These are phyloP conservation scores for Xylaria telfairii DNA, from an alignment of 495 filamentous ascomycete genomes.

Conservation along the genomic window DNA sequence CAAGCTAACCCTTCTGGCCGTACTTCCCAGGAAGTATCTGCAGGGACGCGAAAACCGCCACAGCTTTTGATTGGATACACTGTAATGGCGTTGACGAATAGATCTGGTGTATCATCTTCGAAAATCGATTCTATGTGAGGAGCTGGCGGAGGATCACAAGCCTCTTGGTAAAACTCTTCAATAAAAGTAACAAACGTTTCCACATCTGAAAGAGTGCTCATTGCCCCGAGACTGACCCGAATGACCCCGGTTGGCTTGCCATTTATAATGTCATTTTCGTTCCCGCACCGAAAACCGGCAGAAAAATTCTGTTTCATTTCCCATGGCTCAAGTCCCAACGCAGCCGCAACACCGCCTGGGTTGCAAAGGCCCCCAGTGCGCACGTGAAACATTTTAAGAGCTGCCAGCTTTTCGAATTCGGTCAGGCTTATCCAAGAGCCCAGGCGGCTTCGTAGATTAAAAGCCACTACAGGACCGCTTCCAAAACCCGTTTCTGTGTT, in stretches of 20 bases:
- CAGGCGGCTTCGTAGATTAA: slow-evolving; percentile 73
- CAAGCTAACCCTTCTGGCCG: slow-evolving; percentile 79
- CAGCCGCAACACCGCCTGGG: slow-evolving; percentile 78
- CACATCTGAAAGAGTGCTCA: slow-evolving; percentile 82
- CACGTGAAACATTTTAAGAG: slow-evolving; percentile 78
- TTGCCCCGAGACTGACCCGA: slow-evolving; percentile 82
- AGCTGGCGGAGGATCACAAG: slow-evolving; percentile 29
- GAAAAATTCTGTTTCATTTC: slow-evolving; percentile 84
- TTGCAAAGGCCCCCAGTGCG: slow-evolving; percentile 90
- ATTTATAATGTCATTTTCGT: slow-evolving; percentile 78
- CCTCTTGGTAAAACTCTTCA: slow-evolving; percentile 76
- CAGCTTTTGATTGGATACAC: slow-evolving; percentile 92
- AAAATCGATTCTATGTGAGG: neutral
- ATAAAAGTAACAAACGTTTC: slow-evolving; percentile 72
- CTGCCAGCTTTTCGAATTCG: slow-evolving; percentile 84
- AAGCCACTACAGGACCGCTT: slow-evolving; percentile 77
- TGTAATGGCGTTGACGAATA: slow-evolving; percentile 64
- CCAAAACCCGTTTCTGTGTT: slow-evolving; percentile 45
- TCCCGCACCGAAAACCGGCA: slow-evolving; percentile 77
- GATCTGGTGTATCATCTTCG: slow-evolving; percentile 25
- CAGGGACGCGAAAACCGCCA: slow-evolving; percentile 74
- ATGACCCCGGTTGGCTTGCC: slow-evolving; percentile 90
- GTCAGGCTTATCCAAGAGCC: slow-evolving; percentile 79
- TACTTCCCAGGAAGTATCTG: slow-evolving; percentile 72
- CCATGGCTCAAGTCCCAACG: slow-evolving; percentile 71